Evolutionary conservation across 2,329 filamentous ascomycete species (phyloP).

Genomic region (Ascochyta viciae-villosae): DNA sequence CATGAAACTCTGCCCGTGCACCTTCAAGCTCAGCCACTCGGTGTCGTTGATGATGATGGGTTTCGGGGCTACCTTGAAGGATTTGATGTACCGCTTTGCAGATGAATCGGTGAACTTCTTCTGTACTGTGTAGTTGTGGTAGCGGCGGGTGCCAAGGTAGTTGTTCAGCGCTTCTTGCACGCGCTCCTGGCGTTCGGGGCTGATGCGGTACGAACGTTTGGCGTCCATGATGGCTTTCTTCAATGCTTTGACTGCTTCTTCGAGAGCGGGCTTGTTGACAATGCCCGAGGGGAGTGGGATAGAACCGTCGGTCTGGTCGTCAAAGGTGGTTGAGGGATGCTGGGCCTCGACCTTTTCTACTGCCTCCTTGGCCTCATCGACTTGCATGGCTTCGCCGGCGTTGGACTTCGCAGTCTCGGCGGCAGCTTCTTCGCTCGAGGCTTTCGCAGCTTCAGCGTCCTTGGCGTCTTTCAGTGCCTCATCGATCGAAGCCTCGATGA

Average conservation of each 20-base stretch:
- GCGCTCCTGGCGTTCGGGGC: constrained; percentile 71
- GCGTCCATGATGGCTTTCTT: constrained; percentile 82
- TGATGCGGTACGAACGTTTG: constrained; percentile 85
- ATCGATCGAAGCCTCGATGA: constrained; percentile 43
- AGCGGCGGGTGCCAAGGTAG: constrained; percentile 88
- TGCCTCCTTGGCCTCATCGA: constrained; percentile 32
- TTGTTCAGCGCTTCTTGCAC: constrained; percentile 77
- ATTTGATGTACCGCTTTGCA: constrained; percentile 89
- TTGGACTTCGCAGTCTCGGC: constrained; percentile 17
- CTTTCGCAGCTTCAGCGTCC: constrained; percentile 15
- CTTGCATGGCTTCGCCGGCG: constrained; percentile 15
- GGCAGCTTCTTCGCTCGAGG: constrained; percentile 12
- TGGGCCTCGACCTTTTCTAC: constrained; percentile 36
- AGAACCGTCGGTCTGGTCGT: constrained; percentile 40
- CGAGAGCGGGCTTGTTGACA: constrained; percentile 45
- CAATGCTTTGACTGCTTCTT: constrained; percentile 61
- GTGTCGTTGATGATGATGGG: constrained; percentile 84
- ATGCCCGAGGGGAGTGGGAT: constrained; percentile 34
- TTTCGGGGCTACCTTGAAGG: constrained; percentile 74
- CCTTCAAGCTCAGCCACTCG: constrained; percentile 94
- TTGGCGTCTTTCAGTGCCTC: constrained; percentile 10
- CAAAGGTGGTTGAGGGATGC: constrained; percentile 33
- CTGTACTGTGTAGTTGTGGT: constrained; percentile 96
- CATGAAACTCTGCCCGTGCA: constrained; percentile 99
- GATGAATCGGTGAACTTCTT: constrained; percentile 83